These are phyloP conservation scores for Sugiyamaella novakii DNA, from an alignment of 1,139 yeast species.

Conservation along the genomic window DNA sequence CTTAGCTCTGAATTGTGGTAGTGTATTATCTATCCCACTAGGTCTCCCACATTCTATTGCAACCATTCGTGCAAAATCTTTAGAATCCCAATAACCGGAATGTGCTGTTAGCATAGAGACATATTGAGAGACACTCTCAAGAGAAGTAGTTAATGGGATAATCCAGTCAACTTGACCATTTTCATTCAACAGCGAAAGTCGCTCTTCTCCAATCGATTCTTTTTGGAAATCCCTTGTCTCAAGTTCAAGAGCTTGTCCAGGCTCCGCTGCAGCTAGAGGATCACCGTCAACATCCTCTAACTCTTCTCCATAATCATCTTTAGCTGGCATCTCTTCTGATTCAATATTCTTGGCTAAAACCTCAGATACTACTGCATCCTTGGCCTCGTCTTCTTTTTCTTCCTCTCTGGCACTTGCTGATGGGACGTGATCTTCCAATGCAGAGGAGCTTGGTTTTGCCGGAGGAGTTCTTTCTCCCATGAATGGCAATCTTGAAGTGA, in stretches of 20 bases:
- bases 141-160: slow-evolving; percentile 41
- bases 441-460: slow-evolving; percentile 3
- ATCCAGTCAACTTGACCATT: slow-evolving; percentile 49
- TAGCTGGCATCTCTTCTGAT: slow-evolving; percentile 9
- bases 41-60: slow-evolving; percentile 45
- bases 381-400: slow-evolving; percentile 18
- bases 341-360: slow-evolving; percentile 2
- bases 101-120: slow-evolving; percentile 48
- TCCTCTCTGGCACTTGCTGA: not conserved
- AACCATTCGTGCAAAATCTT: slow-evolving; percentile 46
- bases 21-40: slow-evolving; percentile 27
- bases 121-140: slow-evolving; percentile 44
- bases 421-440: not conserved
- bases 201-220: slow-evolving; percentile 36
- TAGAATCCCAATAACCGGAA: slow-evolving; percentile 47
- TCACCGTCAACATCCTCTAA: slow-evolving; percentile 19
- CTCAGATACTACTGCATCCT: slow-evolving; percentile 7
- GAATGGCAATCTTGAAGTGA: slow-evolving; percentile 31
- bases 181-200: slow-evolving; percentile 42
- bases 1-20: slow-evolving; percentile 30
- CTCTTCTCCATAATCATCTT: not conserved
- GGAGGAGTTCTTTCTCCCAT: slow-evolving; percentile 11
- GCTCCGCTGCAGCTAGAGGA: slow-evolving; percentile 18
- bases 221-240: slow-evolving; percentile 36
- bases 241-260: slow-evolving; percentile 34